phyloP scores from a whole-genome alignment of 75 land plant genomes.

The Cupressus sempervirens region DNA sequence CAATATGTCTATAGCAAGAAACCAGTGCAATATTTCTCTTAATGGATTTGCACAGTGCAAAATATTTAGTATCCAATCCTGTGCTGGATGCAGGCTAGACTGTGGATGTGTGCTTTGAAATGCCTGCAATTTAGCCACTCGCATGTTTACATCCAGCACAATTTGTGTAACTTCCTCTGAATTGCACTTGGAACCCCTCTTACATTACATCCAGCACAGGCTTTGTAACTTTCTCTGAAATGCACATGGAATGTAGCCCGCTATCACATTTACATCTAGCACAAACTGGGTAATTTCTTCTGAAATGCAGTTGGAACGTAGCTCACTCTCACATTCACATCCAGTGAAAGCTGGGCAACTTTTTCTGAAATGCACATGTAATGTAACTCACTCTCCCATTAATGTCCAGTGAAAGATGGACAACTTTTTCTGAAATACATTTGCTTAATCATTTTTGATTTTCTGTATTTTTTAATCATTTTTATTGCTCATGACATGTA shows the following conservation, averaged over 20 bases:
- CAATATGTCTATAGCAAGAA: background rate
- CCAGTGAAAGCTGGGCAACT: too few species aligned
- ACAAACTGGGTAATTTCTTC: too few species aligned
- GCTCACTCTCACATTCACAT: too few species aligned
- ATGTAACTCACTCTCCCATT: background rate
- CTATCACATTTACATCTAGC: too few species aligned
- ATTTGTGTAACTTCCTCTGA: too few species aligned
- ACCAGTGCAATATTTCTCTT: background rate
- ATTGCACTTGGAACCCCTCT: too few species aligned
- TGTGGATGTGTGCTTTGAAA: background rate
- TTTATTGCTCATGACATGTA: background rate
- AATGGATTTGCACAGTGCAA: background rate
- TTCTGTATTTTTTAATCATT: background rate
- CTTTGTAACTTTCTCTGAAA: background rate
- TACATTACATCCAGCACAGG: background rate
- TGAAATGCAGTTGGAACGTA: background rate
- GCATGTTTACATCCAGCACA: background rate
- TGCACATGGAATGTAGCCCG: background rate
- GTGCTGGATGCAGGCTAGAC: background rate
- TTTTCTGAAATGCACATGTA: too few species aligned
- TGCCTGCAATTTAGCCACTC: background rate
- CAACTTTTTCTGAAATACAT: background rate
- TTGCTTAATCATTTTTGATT: background rate
- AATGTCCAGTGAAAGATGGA: background rate
- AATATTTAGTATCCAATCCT: background rate